These are phyloP conservation scores for Phylloboletellus chloephorus DNA, from an alignment of 1,284 basidiomycete species.

Conservation along the genomic window DNA sequence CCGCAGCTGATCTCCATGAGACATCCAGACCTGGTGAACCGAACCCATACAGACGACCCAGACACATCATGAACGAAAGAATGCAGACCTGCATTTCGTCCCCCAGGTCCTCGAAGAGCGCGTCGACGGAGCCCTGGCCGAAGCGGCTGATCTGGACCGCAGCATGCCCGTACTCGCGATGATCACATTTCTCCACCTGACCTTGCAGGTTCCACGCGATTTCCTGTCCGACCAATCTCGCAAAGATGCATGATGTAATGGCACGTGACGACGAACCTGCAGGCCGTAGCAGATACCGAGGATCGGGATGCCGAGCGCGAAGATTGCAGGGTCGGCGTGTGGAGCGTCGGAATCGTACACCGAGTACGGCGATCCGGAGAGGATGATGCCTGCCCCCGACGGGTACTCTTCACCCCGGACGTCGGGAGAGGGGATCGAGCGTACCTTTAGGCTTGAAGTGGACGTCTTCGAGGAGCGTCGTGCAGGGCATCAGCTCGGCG, in stretches of 20 bases:
- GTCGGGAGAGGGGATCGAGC: not conserved
- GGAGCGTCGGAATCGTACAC: constrained; percentile 94
- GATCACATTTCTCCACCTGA: constrained; percentile 83
- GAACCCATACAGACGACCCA: not conserved
- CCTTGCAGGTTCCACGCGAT: constrained; percentile 90
- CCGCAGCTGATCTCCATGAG: constrained; percentile 93
- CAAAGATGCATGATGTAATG: not conserved
- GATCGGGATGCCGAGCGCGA: constrained; percentile 85
- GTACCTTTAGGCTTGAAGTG: constrained; percentile 93
- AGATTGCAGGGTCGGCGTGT: constrained; percentile 94
- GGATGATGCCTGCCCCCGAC: constrained; percentile 73
- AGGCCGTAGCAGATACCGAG: constrained; percentile 98
- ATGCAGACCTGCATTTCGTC: constrained; percentile 71
- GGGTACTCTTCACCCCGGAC: not conserved
- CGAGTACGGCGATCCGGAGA: constrained; percentile 98
- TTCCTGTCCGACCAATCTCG: no score
- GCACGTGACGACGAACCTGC: constrained; percentile 52
- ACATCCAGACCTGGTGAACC: constrained; percentile 92
- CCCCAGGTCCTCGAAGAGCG: constrained; percentile 81
- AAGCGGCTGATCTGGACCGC: constrained; percentile 73
- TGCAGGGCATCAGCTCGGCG: constrained; percentile 97
- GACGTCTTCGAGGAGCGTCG: constrained; percentile 85
- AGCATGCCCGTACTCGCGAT: constrained; percentile 94
- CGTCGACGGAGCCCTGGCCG: constrained; percentile 59
- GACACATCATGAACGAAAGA: not conserved